phyloP scores from a whole-genome alignment of 768 basidiomycete species.

The Termitomyces sp. region DNA sequence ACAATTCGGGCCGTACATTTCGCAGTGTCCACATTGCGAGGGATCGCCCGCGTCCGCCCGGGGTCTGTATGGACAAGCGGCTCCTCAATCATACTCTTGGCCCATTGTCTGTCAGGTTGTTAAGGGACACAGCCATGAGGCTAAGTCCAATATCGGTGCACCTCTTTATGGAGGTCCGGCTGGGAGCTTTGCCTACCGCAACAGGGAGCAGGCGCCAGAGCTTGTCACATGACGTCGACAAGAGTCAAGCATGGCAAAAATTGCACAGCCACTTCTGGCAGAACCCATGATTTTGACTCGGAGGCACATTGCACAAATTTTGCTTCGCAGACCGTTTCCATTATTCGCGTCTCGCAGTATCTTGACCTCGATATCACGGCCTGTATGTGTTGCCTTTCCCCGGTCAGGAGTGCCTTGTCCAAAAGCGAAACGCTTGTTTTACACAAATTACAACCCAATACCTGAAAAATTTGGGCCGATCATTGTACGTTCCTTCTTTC shows the following conservation, averaged over 20 bases:
- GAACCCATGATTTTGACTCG: slow-evolving; percentile 5
- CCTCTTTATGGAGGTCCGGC: no score
- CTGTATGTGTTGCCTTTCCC: neutral
- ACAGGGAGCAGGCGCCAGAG: no score
- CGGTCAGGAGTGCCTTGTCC: neutral
- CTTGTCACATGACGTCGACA: no score
- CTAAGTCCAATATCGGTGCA: neutral
- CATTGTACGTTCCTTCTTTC: slow-evolving; percentile 2
- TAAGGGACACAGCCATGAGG: neutral
- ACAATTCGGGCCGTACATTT: no score
- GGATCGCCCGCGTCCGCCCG: no score
- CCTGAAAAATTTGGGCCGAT: neutral
- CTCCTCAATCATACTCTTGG: no score
- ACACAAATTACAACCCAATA: neutral
- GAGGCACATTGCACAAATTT: slow-evolving; percentile 1
- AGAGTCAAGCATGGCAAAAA: neutral
- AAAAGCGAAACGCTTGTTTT: neutral
- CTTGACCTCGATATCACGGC: neutral
- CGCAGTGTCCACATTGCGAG: no score
- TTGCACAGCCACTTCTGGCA: slow-evolving; percentile 5
- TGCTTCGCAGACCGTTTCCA: neutral
- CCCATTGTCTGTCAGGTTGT: neutral
- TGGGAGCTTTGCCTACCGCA: no score
- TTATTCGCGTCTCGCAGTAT: neutral
- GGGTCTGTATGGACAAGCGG: no score